Base-by-base conservation (phyloP, 208 protist genomes). In the Leptomonas pyrrhocoris region DNA sequence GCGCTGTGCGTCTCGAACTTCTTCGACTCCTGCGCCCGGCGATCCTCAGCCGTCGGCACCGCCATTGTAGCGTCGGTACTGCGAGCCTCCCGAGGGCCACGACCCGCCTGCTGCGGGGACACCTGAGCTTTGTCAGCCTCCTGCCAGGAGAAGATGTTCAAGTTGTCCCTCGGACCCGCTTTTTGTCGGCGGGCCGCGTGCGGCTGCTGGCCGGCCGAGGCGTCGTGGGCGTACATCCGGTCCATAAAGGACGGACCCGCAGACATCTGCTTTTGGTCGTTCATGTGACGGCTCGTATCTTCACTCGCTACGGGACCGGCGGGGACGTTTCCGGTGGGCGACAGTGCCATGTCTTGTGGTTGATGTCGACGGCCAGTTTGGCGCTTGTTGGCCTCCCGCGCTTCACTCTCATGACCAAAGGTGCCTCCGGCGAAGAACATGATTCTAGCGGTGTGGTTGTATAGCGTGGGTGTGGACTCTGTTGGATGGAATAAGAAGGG, bases 101-200 rank as follows among this genome's bases (percentile, higher is more conserved):
- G 59, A 23, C 62, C 50, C 0, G 38, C 61, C 30, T 19, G 31
- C 18, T 27, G 43, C 38, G 59, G 64, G 7, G 25, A 4, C 31
- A 67, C 34, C 23, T 30, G 40, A 23, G 48, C 27, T 11, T 46
- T 65, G 9, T 48, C 23, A 5, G 15, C 42, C 25, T 68, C 57
- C 19, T 96, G 77, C 88, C 91, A 96, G 16, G 80, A 77, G 56
- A 96, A 94, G 34, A 94, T 65, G 73, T 94, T 94, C 15, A 94
- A 73, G 50, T 78, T 49, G 38, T 92, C 81, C 31, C 53, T 43
- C 31, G 70, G 81, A 2, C 61, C 67, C 6, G 66, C 60, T 45
- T 49, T 64, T 40, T 62, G 68, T 21, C 59, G 66, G 15, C 73
- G 68, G 12, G 62, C 36, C 31, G 45, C 46, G 49, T 68, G 66